Evolutionary conservation across 768 basidiomycete genomes (phyloP).

Genomic region (Phanerochaete sordida): DNA sequence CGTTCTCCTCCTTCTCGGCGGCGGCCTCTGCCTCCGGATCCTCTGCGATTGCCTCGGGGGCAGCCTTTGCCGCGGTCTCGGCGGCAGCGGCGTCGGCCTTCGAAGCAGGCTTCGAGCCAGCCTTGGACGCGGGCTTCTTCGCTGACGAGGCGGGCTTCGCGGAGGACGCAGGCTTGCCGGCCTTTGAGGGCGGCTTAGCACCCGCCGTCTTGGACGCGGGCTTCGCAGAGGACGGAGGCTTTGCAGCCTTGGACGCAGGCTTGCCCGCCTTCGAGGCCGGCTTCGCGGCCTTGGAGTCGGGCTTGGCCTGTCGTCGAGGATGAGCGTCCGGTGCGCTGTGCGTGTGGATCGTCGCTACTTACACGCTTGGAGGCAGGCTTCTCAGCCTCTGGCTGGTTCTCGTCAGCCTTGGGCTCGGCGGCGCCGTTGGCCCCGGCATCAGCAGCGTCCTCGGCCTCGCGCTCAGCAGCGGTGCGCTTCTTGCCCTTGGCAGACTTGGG

Average conservation of each 20-base stretch:
- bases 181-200: slow-evolving; percentile 39
- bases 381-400: slow-evolving; percentile 8
- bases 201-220: slow-evolving; percentile 4
- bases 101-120: slow-evolving; percentile 58
- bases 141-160: slow-evolving; percentile 36
- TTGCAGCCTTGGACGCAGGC: slow-evolving; percentile 31
- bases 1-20: not conserved
- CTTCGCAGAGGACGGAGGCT: slow-evolving; percentile 31
- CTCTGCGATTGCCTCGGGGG: slow-evolving; percentile 45
- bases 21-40: slow-evolving; percentile 10
- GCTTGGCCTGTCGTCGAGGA: slow-evolving; percentile 32
- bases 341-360: not conserved
- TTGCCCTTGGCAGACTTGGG: slow-evolving; percentile 46
- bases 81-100: slow-evolving; percentile 43
- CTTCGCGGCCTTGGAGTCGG: slow-evolving; percentile 32
- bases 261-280: slow-evolving; percentile 28
- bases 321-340: not conserved
- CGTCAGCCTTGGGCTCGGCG: slow-evolving; percentile 31
- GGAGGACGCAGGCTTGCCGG: slow-evolving; percentile 37
- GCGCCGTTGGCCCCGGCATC: slow-evolving; percentile 28
- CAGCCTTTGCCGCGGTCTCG: slow-evolving; percentile 28
- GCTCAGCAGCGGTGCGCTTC: slow-evolving; percentile 48
- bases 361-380: slow-evolving; percentile 66
- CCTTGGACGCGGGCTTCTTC: slow-evolving; percentile 55
- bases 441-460: slow-evolving; percentile 37